Evolutionary conservation across 2,329 filamentous ascomycete genomes (phyloP), one percentile per base, ranked within the genome.

Genomic region (Colletotrichum sublineola): DNA sequence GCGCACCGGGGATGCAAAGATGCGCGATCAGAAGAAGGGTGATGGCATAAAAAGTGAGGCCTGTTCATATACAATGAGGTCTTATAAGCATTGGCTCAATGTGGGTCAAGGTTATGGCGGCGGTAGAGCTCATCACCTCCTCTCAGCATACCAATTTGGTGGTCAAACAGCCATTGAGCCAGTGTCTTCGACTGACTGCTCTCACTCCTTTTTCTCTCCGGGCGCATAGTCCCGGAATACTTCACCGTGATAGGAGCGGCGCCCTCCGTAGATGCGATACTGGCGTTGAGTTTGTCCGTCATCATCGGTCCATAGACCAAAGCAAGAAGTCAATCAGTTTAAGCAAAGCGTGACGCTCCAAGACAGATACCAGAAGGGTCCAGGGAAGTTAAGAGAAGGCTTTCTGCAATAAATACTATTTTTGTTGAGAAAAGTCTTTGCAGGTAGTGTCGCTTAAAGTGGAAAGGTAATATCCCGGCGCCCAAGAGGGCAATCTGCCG

Each of bases 111-210:
- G 46, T 15, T 24, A 24, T 24, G 1, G 4, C 14, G 14, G 24
- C 24, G 48, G 7, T 48, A 52, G 46, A 52, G 40, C 8, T 4
- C 15, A 9, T 20, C 48, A 15, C 9, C 40, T 18, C 29, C 38
- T 33, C 29, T 46, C 33, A 31, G 44, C 63, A 24, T 65, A 65
- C 63, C 31, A 18, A 36, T 46, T 29, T 65, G 63, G 18, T 65
- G 44, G 20, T 46, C 14, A 12, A 65, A 57, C 29, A 65, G 36
- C 52, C 63, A 65, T 36, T 65, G 63, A 8, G 40, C 14, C 11
- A 65, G 18, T 20, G 18, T 46, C 29, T 46, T 46, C 20, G 24
- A 20, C 15, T 36, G n/a, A 33, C 44, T 40, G 3, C 9, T 2
- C 15, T 52, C 46, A 12, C 38, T 52, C 18, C 7, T 2, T 48